Percentiles rank a stretch among this genome's conserved stretches.
phyloP scores from a whole-genome alignment of 2,329 filamentous ascomycete genomes.

The Phialophora tarda region DNA sequence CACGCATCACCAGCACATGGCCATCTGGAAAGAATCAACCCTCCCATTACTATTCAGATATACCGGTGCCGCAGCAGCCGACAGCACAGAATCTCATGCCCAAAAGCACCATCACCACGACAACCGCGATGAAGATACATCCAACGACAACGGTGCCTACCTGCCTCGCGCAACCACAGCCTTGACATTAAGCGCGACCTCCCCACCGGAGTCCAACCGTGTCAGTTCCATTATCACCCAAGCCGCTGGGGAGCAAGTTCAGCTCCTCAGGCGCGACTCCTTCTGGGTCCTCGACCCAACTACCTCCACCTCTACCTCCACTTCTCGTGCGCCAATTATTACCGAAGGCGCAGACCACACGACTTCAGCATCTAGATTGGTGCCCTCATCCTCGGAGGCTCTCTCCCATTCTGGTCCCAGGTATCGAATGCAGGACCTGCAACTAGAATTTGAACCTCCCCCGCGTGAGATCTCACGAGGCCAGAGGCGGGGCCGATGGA shows the following conservation, averaged over 20 bases:
- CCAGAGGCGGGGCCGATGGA: background rate
- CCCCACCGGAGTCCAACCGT: conserved; percentile 10
- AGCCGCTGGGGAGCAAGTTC: conserved; percentile 18
- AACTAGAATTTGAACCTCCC: conserved; percentile 1
- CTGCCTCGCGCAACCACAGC: background rate
- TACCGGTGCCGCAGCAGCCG: background rate
- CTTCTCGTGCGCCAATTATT: background rate
- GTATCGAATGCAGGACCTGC: conserved; percentile 1
- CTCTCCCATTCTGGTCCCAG: background rate
- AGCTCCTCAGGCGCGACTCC: conserved; percentile 14
- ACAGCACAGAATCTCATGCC: background rate
- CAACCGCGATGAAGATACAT: background rate
- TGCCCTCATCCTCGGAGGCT: background rate
- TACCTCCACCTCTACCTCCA: background rate
- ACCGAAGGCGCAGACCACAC: background rate
- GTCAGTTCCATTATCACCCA: conserved; percentile 21
- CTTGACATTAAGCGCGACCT: conserved; percentile 12
- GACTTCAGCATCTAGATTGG: background rate
- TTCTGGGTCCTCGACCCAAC: conserved; percentile 19
- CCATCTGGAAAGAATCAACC: conserved; percentile 29
- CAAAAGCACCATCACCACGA: background rate
- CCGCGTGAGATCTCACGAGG: background rate
- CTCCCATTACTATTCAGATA: conserved; percentile 24
- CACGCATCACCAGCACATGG: conserved; percentile 24
- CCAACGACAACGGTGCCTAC: background rate